These are phyloP conservation scores for Sporobolomyces roseus DNA, from an alignment of 768 basidiomycete species.

Conservation along the genomic window DNA sequence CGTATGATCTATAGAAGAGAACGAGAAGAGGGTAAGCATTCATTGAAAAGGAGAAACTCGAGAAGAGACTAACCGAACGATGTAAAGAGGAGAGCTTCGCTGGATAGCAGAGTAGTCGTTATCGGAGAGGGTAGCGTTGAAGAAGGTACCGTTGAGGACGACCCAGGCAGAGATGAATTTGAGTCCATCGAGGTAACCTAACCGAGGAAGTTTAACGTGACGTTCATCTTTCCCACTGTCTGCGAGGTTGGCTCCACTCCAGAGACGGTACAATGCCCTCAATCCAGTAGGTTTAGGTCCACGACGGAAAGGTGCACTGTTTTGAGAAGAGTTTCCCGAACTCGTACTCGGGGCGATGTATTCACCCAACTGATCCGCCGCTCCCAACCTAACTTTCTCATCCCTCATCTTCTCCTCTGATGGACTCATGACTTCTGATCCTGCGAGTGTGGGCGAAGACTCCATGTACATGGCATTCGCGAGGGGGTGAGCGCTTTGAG, in stretches of 20 bases:
- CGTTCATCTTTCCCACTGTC: constrained; percentile 43
- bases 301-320: constrained; percentile 32
- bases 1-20: constrained; percentile 37
- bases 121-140: constrained; percentile 39
- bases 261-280: constrained; percentile 39
- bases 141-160: constrained; percentile 46
- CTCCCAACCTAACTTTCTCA: constrained; percentile 41
- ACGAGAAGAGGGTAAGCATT: not conserved
- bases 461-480: constrained; percentile 45
- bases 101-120: constrained; percentile 45
- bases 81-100: constrained; percentile 44
- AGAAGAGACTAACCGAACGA: constrained; percentile 39
- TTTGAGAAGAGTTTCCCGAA: constrained; percentile 4
- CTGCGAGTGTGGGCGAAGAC: constrained; percentile 43
- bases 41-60: not conserved
- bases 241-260: constrained; percentile 37
- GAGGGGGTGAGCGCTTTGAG: constrained; percentile 43
- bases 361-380: constrained; percentile 35
- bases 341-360: constrained; percentile 32
- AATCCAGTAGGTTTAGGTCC: constrained; percentile 39
- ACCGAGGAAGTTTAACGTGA: constrained; percentile 42
- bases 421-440: constrained; percentile 34
- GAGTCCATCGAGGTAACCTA: constrained; percentile 46
- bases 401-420: constrained; percentile 25
- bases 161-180: constrained; percentile 45